Conservation (phyloP, 306 rosid species). For the Arachis stenosperma region DNA sequence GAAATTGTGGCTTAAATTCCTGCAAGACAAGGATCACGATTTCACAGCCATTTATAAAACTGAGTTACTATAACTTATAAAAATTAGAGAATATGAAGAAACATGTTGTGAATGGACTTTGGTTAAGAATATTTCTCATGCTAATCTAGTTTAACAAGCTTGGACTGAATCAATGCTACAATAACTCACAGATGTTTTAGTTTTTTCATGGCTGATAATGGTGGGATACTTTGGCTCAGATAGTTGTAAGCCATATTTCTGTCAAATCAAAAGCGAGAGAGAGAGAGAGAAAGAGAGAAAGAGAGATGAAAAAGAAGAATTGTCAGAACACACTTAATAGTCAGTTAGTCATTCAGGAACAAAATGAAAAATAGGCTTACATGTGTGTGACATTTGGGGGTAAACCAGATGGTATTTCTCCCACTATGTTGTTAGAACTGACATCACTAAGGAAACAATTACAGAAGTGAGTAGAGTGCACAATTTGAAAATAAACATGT, state of each 20-base stretch:
- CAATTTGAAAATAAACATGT: conserved; percentile 7
- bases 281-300: too few relatives aligned
- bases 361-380: conserved; percentile 49
- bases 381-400: conserved; percentile 89
- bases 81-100: conserved; percentile 1
- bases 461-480: conserved; percentile 13
- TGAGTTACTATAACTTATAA: conserved; percentile 10
- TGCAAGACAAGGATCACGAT: conserved; percentile 46
- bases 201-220: conserved; percentile 63
- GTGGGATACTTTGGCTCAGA: conserved; percentile 67
- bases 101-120: conserved; percentile 5
- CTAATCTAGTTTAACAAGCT: conserved; percentile 4
- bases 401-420: conserved; percentile 70
- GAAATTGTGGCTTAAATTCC: conserved; percentile 90
- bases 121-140: conserved; percentile 11
- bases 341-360: conserved; percentile 4
- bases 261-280: conserved; percentile 10
- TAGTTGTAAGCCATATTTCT: conserved; percentile 86
- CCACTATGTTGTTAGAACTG: conserved; percentile 73
- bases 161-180: conserved; percentile 24
- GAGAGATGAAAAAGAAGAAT: conserved; percentile 5
- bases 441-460: conserved; percentile 62
- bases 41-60: conserved; percentile 27
- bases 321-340: conserved; percentile 30
- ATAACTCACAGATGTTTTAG: conserved; percentile 79